Evolutionary conservation across 2,329 filamentous ascomycete species (phyloP).

Genomic region (Fusarium nisikadoi): DNA sequence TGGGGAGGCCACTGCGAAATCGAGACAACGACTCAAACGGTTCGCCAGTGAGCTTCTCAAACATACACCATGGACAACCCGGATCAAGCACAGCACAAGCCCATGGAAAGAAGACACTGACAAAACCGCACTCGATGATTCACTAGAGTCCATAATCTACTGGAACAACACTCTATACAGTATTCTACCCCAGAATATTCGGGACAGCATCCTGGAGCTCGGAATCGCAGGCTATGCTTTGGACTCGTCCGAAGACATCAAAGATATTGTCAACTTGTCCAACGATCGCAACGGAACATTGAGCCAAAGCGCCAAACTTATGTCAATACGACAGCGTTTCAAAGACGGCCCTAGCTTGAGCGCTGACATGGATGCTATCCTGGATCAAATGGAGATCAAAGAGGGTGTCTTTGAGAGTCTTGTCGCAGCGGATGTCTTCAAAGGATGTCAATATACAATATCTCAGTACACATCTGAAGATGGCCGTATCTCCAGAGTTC

Average conservation of each 20-base stretch:
- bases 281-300: neutral
- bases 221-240: neutral
- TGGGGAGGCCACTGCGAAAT: fast-evolving
- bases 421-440: neutral
- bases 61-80: neutral
- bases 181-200: neutral
- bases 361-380: fast-evolving
- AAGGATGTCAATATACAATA: neutral
- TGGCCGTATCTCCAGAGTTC: fast-evolving
- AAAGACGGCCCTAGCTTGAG: neutral
- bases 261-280: neutral
- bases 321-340: neutral
- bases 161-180: neutral
- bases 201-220: neutral
- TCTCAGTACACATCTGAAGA: neutral
- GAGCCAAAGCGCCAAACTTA: neutral
- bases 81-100: neutral
- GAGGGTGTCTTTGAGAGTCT: neutral
- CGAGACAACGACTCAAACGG: neutral
- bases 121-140: neutral
- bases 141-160: neutral
- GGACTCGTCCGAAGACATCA: neutral
- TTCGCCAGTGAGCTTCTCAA: neutral
- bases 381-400: slow-evolving; percentile 1
- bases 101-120: slow-evolving; percentile 1